These are phyloP conservation scores for Candida maris DNA, from an alignment of 805 yeast genomes.

Conservation along the genomic window DNA sequence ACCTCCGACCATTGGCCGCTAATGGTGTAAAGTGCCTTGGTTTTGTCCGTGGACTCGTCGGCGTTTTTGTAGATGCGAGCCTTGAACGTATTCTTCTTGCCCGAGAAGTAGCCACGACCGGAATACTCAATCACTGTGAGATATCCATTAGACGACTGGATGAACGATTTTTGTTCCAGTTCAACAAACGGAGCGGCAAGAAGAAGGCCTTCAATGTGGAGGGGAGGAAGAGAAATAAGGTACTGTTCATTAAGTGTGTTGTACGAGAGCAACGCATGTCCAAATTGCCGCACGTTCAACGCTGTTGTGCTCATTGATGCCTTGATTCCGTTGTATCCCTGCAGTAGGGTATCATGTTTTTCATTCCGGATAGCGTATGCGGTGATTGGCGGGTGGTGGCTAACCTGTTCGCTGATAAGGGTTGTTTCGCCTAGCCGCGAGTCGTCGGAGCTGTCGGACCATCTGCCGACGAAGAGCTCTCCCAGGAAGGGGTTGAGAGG, in stretches of 20 bases:
- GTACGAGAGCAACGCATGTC: conserved; percentile 77
- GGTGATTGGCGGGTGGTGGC: conserved; percentile 98
- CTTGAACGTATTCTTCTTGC: conserved; percentile 90
- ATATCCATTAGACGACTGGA: conserved; percentile 80
- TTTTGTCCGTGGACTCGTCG: conserved; percentile 45
- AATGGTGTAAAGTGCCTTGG: conserved; percentile 72
- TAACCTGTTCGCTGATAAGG: conserved; percentile 85
- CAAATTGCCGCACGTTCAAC: conserved; percentile 84
- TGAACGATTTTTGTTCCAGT: conserved; percentile 81
- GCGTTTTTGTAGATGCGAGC: conserved; percentile 68
- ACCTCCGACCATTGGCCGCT: conserved; percentile 90
- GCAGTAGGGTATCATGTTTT: conserved; percentile 60
- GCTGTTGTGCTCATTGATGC: conserved; percentile 77
- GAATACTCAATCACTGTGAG: conserved; percentile 69
- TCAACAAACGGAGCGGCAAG: conserved; percentile 94
- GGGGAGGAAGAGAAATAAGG: conserved; percentile 84
- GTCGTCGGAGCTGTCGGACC: conserved; percentile 55
- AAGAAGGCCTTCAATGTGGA: conserved; percentile 90
- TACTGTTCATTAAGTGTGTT: conserved; percentile 63
- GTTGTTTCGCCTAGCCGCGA: conserved; percentile 68
- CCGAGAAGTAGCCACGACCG: conserved; percentile 93
- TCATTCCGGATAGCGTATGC: conserved; percentile 82
- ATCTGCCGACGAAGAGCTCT: conserved; percentile 87
- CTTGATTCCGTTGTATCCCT: conserved; percentile 88
- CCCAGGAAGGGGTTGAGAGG: conserved; percentile 96